Percentiles rank a stretch among this genome's conserved stretches.
Evolutionary conservation across 75 land plant species (phyloP).

Genomic region (Adiantum capillusveneris): DNA sequence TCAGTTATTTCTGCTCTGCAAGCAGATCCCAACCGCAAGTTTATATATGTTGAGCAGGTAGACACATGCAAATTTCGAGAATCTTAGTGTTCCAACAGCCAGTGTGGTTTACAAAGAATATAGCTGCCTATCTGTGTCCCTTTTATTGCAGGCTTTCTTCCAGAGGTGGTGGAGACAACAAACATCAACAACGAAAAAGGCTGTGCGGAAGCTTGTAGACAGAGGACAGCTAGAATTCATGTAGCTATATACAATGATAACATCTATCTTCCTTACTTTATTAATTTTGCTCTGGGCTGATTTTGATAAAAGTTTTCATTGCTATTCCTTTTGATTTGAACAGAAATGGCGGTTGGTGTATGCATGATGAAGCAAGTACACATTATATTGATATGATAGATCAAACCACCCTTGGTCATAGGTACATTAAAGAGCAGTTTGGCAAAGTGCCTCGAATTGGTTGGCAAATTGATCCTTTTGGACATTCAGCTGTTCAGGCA

Average conservation of each 20-base stretch:
- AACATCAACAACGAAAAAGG: conserved; percentile 35
- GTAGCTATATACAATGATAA: conserved; percentile 39
- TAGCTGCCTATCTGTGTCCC: too few relatives aligned
- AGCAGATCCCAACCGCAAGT: conserved; percentile 77
- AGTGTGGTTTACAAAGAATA: too few relatives aligned
- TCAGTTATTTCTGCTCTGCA: conserved; percentile 61
- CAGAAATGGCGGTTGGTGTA: conserved; percentile 98
- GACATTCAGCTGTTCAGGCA: conserved; percentile 81
- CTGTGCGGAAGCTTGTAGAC: conserved; percentile 61
- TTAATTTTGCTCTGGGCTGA: too few relatives aligned
- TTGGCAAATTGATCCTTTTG: conserved; percentile 99
- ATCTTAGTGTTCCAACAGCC: too few relatives aligned
- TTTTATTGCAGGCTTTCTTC: conserved; percentile 83
- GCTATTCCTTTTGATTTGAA: background rate
- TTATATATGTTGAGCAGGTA: conserved; percentile 85
- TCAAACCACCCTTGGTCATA: conserved; percentile 89
- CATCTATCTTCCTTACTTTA: background rate
- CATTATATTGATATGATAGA: conserved; percentile 98
- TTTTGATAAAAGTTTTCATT: background rate
- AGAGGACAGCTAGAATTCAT: conserved; percentile 89
- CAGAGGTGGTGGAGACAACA: conserved; percentile 98
- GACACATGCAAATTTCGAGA: too few relatives aligned
- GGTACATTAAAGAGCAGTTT: conserved; percentile 66
- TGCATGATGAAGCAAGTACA: conserved; percentile 91
- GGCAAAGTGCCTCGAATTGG: conserved; percentile 62